Evolutionary conservation across 495 filamentous ascomycete genomes (phyloP).

Genomic region (Bombardia bombarda): DNA sequence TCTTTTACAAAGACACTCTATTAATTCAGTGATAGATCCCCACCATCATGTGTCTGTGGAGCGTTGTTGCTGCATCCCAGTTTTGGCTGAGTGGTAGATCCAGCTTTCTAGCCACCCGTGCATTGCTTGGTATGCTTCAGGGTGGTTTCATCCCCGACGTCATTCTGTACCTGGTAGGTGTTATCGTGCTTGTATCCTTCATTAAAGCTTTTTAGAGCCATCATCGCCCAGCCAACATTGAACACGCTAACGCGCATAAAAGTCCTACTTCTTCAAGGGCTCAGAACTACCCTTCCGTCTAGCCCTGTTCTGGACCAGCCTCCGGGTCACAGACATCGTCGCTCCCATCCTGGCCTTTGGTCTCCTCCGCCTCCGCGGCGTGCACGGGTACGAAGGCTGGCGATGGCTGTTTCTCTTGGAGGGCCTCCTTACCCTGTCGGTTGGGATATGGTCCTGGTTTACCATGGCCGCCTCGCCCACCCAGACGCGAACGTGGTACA

Average conservation of each 20-base stretch:
- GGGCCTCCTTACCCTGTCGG: conserved; percentile 39
- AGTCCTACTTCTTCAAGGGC: conserved; percentile 45
- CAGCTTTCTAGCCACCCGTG: conserved; percentile 30
- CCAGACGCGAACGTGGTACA: conserved; percentile 37
- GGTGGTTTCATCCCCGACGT: conserved; percentile 48
- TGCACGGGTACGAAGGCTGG: conserved; percentile 47
- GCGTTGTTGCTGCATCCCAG: conserved; percentile 29
- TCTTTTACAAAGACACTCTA: no score
- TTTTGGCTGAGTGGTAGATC: conserved; percentile 22
- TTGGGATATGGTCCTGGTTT: conserved; percentile 41
- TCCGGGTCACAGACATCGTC: conserved; percentile 39
- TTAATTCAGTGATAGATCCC: conserved; percentile 88
- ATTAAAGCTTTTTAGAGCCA: no score
- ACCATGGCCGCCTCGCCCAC: no score
- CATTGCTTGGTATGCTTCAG: conserved; percentile 32
- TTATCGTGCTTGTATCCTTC: background rate
- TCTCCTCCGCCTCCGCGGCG: conserved; percentile 42
- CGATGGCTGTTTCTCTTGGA: conserved; percentile 47
- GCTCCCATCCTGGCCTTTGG: conserved; percentile 42
- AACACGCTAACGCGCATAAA: background rate
- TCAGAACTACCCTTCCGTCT: conserved; percentile 43
- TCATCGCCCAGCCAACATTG: no score
- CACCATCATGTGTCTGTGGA: conserved; percentile 41
- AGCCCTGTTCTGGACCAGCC: conserved; percentile 36
- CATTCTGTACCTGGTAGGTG: conserved; percentile 27